These are phyloP conservation scores for Myxozyma melibiosi DNA, from an alignment of 805 yeast genomes.

Conservation along the genomic window DNA sequence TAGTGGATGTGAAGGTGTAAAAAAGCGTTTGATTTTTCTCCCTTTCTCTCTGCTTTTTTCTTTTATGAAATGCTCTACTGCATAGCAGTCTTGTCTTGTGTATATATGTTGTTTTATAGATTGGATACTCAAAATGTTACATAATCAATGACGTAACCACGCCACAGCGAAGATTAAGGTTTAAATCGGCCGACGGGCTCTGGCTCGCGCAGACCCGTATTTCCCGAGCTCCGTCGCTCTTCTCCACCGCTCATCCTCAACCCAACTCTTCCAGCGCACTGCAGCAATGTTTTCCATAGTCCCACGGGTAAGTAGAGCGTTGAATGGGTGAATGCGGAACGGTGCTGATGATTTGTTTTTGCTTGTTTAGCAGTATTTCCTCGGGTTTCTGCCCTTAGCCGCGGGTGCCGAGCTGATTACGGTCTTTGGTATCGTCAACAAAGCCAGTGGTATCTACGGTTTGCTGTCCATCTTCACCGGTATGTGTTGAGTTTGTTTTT, in stretches of 20 bases:
- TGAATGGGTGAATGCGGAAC: background rate
- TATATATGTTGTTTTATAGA: no score
- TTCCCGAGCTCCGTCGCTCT: background rate
- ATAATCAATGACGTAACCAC: no score
- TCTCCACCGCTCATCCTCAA: no score
- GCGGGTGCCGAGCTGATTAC: slow-evolving; percentile 83
- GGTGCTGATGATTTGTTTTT: background rate
- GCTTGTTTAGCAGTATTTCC: slow-evolving; percentile 45
- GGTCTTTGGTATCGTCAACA: slow-evolving; percentile 76
- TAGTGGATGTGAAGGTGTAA: background rate
- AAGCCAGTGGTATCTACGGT: slow-evolving; percentile 88
- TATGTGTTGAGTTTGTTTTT: no score
- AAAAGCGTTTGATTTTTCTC: no score
- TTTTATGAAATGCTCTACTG: no score
- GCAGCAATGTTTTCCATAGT: slow-evolving; percentile 10
- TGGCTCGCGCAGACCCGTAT: background rate
- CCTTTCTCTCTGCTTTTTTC: no score
- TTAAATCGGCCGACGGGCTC: no score
- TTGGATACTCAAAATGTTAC: no score
- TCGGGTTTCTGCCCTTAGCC: slow-evolving; percentile 75
- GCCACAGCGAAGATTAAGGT: no score
- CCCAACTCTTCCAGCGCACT: background rate
- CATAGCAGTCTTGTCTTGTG: no score
- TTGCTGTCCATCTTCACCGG: slow-evolving; percentile 76
- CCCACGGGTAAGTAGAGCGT: slow-evolving; percentile 8